phyloP scores from a whole-genome alignment of 1,284 basidiomycete genomes.

The Cryptococcus sp. region DNA sequence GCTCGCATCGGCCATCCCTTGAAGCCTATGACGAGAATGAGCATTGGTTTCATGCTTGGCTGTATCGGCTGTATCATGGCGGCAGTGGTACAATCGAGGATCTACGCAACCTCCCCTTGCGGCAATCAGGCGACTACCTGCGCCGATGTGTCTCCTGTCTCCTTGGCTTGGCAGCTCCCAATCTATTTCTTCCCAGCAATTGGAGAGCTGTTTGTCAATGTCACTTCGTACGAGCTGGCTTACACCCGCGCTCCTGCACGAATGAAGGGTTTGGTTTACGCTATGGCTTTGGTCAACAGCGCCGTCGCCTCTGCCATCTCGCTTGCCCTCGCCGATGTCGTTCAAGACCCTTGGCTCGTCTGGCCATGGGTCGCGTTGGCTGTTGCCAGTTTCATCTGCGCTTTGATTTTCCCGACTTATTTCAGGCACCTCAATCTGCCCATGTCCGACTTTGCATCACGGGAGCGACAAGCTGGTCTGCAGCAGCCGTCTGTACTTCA shows the following conservation, averaged over 20 bases:
- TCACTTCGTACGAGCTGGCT: conserved; percentile 57
- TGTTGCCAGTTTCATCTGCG: conserved; percentile 36
- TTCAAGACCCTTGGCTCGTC: conserved; percentile 54
- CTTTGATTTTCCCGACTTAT: conserved; percentile 39
- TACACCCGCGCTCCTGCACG: conserved; percentile 54
- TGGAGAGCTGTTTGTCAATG: conserved; percentile 57
- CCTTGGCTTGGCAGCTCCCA: conserved; percentile 55
- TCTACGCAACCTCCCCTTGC: conserved; percentile 55
- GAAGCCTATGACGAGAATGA: conserved; percentile 40
- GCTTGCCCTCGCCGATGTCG: conserved; percentile 32
- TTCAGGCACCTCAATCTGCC: conserved; percentile 46
- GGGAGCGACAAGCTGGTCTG: conserved; percentile 38
- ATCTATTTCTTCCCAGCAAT: conserved; percentile 54
- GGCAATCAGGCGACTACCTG: conserved; percentile 53
- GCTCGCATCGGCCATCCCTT: conserved; percentile 45
- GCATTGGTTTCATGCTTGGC: conserved; percentile 45
- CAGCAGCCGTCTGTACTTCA: conserved; percentile 23
- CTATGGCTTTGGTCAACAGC: conserved; percentile 52
- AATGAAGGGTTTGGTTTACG: conserved; percentile 54
- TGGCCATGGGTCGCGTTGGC: conserved; percentile 53
- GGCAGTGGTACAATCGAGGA: conserved; percentile 55
- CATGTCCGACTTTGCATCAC: conserved; percentile 30
- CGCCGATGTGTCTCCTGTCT: conserved; percentile 31
- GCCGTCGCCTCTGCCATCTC: conserved; percentile 55
- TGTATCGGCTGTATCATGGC: conserved; percentile 51